Evolutionary conservation across 768 basidiomycete genomes (phyloP).

Genomic region (Phylloporus sp.): DNA sequence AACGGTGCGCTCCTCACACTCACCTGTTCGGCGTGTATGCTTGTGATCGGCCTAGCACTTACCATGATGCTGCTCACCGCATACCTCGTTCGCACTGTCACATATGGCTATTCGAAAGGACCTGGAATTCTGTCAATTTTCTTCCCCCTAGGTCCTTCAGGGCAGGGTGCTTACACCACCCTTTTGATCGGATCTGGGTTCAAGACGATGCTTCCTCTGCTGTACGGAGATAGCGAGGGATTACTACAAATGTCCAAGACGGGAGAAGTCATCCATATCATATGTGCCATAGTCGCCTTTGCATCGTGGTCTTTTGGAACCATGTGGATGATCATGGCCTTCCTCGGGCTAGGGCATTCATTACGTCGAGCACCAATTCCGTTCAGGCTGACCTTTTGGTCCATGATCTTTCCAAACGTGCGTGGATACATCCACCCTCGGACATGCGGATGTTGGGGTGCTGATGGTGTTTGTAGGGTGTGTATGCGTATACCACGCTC

Average conservation of each 20-base stretch:
- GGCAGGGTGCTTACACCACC: conserved; percentile 59
- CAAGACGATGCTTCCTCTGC: conserved; percentile 34
- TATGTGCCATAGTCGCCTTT: conserved; percentile 48
- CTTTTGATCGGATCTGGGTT: conserved; percentile 53
- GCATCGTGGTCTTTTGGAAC: conserved; percentile 59
- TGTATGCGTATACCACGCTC: conserved; percentile 64
- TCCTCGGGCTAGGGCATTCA: conserved; percentile 46
- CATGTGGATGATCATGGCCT: conserved; percentile 58
- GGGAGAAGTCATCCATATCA: conserved; percentile 40
- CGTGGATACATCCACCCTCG: conserved; percentile 11
- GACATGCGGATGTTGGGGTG: not conserved
- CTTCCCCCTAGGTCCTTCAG: conserved; percentile 71
- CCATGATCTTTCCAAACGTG: conserved; percentile 69
- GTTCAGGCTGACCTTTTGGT: conserved; percentile 63
- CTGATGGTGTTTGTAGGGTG: conserved; percentile 38
- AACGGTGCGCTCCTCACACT: conserved; percentile 53
- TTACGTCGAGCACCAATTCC: conserved; percentile 39
- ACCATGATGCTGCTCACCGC: conserved; percentile 65
- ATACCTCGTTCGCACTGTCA: conserved; percentile 57
- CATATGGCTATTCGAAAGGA: conserved; percentile 51
- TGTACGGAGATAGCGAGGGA: conserved; percentile 28
- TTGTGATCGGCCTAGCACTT: conserved; percentile 53
- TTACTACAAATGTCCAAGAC: conserved; percentile 35
- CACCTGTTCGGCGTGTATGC: conserved; percentile 50
- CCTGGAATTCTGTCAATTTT: conserved; percentile 54